Evolutionary conservation across 331 rosid genomes (phyloP), one percentile per base, ranked within the genome.

Genomic region (Rhamnella rubrinervis): DNA sequence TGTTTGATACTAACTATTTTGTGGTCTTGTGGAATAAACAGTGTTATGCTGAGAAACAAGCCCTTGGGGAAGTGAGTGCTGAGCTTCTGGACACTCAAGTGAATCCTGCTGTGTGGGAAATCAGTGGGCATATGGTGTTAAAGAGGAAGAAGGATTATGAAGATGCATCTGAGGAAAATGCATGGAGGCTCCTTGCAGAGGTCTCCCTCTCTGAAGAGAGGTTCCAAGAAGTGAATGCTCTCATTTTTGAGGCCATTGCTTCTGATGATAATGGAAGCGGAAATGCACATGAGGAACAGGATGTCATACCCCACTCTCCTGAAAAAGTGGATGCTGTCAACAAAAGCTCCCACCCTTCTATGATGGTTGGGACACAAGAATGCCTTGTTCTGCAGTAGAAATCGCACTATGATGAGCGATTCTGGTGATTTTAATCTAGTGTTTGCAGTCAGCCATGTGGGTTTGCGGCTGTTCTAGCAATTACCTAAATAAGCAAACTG

Each of bases 1-100:
- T 35, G 2, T 40, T 47, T 5, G 4, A 50, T 18, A 8, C 15
- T 52, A 66, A 35, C 7, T 37, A 14, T 26, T 26, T 16, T 6
- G 4, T 35, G 28, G 18, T 47, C 35, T 7, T 49, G 44, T 77
- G 39, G 49, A 61, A 61, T 62, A 26, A 56, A 71, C 90, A 95
- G 99, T 95, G 99, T 76, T 95, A 89, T 77, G 97, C 99, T 60
- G 99, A 95, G 88, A 95, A 95, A 76, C 99, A 95, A 86, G 97
- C 99, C 28, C 97, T 95, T 6, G 99, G 96, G 71, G 97, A 95
- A 82, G 99, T 95, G 82, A 77, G 84, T 11, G 80, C 89, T 21
- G 97, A 95, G 85, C 81, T 95, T 31, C 92, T 95, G 39, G 99
- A 95, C 81, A 95, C 99, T 20, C 99, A 95, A 84, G 99, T 95